Conservation (phyloP, 768 basidiomycete species). For the Stropharia rugosoannulata region DNA sequence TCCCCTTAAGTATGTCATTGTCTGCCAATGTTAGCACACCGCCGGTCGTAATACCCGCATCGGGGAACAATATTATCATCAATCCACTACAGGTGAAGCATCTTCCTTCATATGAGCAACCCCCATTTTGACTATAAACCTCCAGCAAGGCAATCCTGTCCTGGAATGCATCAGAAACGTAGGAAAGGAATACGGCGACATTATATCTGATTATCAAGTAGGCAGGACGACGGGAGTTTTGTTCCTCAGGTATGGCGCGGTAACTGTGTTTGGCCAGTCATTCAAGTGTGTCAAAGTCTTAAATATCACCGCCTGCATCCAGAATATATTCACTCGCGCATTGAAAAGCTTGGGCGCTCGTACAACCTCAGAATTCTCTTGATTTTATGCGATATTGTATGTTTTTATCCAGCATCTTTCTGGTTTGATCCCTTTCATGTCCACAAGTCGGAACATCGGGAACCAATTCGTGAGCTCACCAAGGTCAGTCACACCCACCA, state of each 20-base stretch:
- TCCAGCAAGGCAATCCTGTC: constrained; percentile 84
- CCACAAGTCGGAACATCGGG: constrained; percentile 82
- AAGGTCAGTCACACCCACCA: constrained; percentile 46
- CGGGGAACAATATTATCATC: constrained; percentile 63
- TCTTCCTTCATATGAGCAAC: neutral
- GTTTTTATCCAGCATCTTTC: constrained; percentile 24
- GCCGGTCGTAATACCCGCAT: constrained; percentile 64
- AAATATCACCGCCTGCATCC: constrained; percentile 96
- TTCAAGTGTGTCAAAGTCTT: constrained; percentile 47
- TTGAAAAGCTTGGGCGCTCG: constrained; percentile 78
- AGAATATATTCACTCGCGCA: constrained; percentile 91
- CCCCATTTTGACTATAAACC: neutral
- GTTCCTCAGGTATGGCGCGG: constrained; percentile 71
- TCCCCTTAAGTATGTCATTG: constrained; percentile 13
- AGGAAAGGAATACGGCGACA: constrained; percentile 92
- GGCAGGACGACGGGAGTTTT: constrained; percentile 91
- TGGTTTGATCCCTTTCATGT: neutral
- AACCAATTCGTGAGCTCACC: constrained; percentile 89
- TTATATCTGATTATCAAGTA: constrained; percentile 93
- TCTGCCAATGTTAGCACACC: constrained; percentile 29
- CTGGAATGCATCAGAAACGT: constrained; percentile 85
- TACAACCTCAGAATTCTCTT: constrained; percentile 87
- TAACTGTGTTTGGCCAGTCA: neutral
- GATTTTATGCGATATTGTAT: constrained; percentile 87
- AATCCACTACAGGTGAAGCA: constrained; percentile 55